These are phyloP conservation scores for Sindora glabra DNA, from an alignment of 306 rosid genomes.

Conservation along the genomic window DNA sequence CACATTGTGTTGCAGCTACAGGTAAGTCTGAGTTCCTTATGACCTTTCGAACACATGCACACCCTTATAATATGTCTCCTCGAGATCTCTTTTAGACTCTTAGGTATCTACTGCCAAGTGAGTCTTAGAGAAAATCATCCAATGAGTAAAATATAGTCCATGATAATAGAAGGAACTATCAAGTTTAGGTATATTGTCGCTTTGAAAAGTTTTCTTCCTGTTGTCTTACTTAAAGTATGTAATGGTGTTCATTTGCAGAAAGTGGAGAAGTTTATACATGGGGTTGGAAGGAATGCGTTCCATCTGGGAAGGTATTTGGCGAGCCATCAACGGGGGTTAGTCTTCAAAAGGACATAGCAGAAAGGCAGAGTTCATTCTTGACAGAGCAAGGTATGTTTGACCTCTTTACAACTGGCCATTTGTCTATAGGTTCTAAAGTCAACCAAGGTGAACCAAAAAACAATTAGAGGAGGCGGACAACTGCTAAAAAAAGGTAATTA, in stretches of 20 bases:
- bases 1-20: conserved; percentile 81
- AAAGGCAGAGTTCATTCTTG: conserved; percentile 48
- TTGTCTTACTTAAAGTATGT: conserved; percentile 1
- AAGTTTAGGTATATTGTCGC: background rate
- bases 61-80: too few species aligned
- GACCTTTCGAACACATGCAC: too few species aligned
- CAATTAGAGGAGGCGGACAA: background rate
- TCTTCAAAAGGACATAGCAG: conserved; percentile 52
- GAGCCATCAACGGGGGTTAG: conserved; percentile 38
- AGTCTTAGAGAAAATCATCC: background rate
- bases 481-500: conserved; percentile 6
- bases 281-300: conserved; percentile 99
- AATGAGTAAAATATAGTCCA: background rate
- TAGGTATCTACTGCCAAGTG: too few species aligned
- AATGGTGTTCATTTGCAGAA: conserved; percentile 34
- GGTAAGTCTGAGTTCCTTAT: conserved; percentile 45
- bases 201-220: background rate
- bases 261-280: conserved; percentile 80
- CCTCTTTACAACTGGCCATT: conserved; percentile 11
- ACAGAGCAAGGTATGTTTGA: conserved; percentile 61
- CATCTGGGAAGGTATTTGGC: conserved; percentile 76
- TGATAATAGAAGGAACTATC: background rate
- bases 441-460: conserved; percentile 5
- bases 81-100: too few species aligned
- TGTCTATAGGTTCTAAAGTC: conserved; percentile 5